Percentiles rank a stretch among this genome's conserved stretches.
phyloP scores from a whole-genome alignment of 768 basidiomycete genomes.

The Tulasnella sp. region DNA sequence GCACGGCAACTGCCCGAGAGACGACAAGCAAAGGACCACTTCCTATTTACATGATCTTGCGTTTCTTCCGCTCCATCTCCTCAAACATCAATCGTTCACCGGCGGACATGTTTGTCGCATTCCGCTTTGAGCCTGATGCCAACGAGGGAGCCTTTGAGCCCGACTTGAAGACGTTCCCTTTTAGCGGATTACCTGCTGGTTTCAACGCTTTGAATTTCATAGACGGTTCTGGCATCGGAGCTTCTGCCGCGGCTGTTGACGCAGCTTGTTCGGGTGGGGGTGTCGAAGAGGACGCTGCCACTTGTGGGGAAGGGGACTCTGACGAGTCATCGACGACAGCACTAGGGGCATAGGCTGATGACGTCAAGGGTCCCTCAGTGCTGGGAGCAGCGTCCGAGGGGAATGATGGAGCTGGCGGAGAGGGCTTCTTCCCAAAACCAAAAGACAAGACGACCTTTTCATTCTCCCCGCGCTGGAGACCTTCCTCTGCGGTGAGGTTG shows the following conservation, averaged over 20 bases:
- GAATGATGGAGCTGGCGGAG: conserved; percentile 22
- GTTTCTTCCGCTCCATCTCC: conserved; percentile 80
- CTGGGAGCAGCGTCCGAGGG: not conserved
- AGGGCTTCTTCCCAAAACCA: conserved; percentile 48
- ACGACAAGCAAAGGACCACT: too few species aligned
- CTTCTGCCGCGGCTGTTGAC: conserved; percentile 16
- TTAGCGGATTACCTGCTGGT: conserved; percentile 25
- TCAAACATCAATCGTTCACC: conserved; percentile 81
- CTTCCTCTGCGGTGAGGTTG: conserved; percentile 38
- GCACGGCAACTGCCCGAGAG: too few species aligned
- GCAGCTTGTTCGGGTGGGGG: conserved; percentile 20
- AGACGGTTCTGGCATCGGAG: conserved; percentile 19
- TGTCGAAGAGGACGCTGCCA: conserved; percentile 26
- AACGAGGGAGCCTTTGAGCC: conserved; percentile 27
- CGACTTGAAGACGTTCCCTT: conserved; percentile 55
- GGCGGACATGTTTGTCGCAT: conserved; percentile 58
- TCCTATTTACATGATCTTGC: conserved; percentile 24
- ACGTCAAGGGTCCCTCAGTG: not conserved
- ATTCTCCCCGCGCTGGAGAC: conserved; percentile 60
- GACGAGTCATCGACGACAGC: conserved; percentile 16
- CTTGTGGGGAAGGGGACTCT: conserved; percentile 20
- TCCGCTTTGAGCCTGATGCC: conserved; percentile 31
- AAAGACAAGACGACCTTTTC: conserved; percentile 62
- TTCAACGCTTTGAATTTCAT: conserved; percentile 54
- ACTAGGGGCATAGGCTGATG: conserved; percentile 2